phyloP scores from a whole-genome alignment of 1,284 basidiomycete species.

The Neonothopanus nambi region DNA sequence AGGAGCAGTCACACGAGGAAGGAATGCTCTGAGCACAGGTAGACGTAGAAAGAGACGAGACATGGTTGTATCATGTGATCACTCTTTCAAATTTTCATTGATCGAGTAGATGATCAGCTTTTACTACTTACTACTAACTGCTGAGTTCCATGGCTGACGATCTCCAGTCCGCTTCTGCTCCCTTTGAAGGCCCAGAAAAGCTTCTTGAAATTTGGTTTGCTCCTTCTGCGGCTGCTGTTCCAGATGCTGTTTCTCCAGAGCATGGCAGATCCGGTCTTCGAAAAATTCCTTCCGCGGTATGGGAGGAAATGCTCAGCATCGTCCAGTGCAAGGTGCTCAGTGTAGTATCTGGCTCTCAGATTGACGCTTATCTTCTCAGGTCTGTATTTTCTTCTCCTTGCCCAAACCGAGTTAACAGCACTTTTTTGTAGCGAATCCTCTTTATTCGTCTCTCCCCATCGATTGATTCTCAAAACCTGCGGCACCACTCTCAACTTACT shows the following conservation, averaged over 20 bases:
- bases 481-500: constrained; percentile 97
- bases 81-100: background rate
- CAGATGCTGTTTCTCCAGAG: constrained; percentile 39
- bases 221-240: constrained; percentile 65
- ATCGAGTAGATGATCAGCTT: too few species aligned
- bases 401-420: constrained; percentile 17
- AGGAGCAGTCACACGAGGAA: constrained; percentile 38
- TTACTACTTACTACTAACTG: constrained; percentile 28
- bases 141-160: background rate
- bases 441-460: constrained; percentile 94
- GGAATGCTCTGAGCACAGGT: constrained; percentile 24
- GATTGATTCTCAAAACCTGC: constrained; percentile 98
- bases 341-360: constrained; percentile 82
- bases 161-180: constrained; percentile 43
- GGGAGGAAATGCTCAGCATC: constrained; percentile 98
- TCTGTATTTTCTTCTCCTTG: constrained; percentile 31
- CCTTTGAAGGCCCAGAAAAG: constrained; percentile 93
- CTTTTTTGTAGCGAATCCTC: constrained; percentile 83
- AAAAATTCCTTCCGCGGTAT: constrained; percentile 73
- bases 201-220: constrained; percentile 98
- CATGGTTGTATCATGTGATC: background rate
- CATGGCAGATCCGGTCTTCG: constrained; percentile 69
- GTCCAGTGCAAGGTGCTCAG: constrained; percentile 98
- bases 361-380: constrained; percentile 97
- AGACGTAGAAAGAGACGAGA: constrained; percentile 25